phyloP scores from a whole-genome alignment of 2,329 filamentous ascomycete genomes.

The Massarina eburnea region DNA sequence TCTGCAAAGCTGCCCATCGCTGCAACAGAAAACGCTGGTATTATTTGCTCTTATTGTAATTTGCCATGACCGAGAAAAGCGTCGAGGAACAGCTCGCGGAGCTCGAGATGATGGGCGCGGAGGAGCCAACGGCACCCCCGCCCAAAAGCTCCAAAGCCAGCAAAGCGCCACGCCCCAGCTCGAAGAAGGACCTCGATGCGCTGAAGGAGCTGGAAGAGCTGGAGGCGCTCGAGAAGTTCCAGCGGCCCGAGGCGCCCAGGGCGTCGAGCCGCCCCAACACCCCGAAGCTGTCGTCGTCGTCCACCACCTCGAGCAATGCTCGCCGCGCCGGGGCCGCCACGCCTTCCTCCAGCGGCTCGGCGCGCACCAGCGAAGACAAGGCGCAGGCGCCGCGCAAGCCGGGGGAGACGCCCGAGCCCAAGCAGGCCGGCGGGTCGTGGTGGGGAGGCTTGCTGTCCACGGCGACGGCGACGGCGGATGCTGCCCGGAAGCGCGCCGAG shows the following conservation, averaged over 20 bases:
- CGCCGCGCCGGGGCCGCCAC: slow-evolving; percentile 36
- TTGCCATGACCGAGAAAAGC: slow-evolving; percentile 42
- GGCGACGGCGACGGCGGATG: slow-evolving; percentile 74
- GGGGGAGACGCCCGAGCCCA: slow-evolving; percentile 67
- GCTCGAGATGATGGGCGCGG: slow-evolving; percentile 39
- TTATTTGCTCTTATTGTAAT: neutral
- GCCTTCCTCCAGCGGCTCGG: slow-evolving; percentile 43
- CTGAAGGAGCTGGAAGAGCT: slow-evolving; percentile 86
- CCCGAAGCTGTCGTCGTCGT: slow-evolving; percentile 63
- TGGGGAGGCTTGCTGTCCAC: slow-evolving; percentile 76
- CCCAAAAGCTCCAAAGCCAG: slow-evolving; percentile 44
- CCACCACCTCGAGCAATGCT: slow-evolving; percentile 45
- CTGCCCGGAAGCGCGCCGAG: slow-evolving; percentile 90
- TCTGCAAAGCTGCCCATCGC: neutral
- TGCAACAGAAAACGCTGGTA: neutral
- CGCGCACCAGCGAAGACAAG: slow-evolving; percentile 63
- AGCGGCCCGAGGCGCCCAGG: slow-evolving; percentile 60
- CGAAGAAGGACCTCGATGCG: slow-evolving; percentile 64
- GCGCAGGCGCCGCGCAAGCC: slow-evolving; percentile 64
- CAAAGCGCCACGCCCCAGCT: slow-evolving; percentile 48
- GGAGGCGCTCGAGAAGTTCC: slow-evolving; percentile 50
- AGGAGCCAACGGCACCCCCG: slow-evolving; percentile 33
- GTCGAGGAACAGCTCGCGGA: slow-evolving; percentile 53
- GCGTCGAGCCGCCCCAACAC: slow-evolving; percentile 73
- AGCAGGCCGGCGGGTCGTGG: slow-evolving; percentile 50